Evolutionary conservation across 176 grass and related monocot species (phyloP).

Genomic region (Bolboschoenus planiculmis): DNA sequence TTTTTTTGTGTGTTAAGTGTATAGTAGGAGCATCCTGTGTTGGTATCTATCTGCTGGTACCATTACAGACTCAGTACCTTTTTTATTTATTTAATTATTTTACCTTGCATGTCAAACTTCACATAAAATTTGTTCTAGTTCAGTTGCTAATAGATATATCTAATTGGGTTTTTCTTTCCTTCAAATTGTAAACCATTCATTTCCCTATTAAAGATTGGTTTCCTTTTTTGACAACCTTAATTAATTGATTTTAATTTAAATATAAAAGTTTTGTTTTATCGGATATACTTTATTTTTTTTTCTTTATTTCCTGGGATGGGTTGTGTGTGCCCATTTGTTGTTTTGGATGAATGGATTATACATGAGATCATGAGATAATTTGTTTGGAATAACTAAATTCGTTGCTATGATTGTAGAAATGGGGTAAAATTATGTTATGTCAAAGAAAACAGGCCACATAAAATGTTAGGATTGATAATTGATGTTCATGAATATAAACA

Average conservation of each 20-base stretch:
- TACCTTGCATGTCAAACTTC: too few species aligned
- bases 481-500: too few species aligned
- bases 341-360: background rate
- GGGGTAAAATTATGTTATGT: too few species aligned
- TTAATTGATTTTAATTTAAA: background rate
- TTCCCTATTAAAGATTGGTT: background rate
- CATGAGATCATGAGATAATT: too few species aligned
- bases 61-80: background rate
- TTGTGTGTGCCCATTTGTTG: background rate
- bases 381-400: too few species aligned
- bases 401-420: too few species aligned
- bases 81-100: background rate
- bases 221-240: too few species aligned
- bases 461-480: too few species aligned
- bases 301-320: background rate
- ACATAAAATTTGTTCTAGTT: too few species aligned
- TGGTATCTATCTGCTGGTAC: constrained; percentile 5
- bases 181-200: background rate
- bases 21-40: background rate
- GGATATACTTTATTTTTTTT: too few species aligned
- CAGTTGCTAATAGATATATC: background rate
- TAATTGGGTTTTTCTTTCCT: background rate
- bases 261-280: background rate
- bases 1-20: background rate
- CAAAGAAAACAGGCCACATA: too few species aligned